Percentiles rank a stretch among this genome's conserved stretches.
These are phyloP conservation scores for Erythrophleum fordii DNA, from an alignment of 306 rosid genomes.

Conservation along the genomic window DNA sequence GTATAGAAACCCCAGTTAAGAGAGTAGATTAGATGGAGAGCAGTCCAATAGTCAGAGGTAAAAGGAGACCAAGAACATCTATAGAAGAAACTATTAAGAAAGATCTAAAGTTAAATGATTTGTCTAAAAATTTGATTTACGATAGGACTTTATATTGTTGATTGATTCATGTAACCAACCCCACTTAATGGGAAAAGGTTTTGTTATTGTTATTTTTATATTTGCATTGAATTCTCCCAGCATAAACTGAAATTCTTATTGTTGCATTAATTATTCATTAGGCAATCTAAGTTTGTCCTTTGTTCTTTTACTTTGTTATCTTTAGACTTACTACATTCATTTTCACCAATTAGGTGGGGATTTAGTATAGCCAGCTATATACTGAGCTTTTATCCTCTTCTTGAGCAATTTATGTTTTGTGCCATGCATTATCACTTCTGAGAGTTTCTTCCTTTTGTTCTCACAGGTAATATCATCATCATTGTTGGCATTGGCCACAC, in stretches of 20 bases:
- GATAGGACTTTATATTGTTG: too few species aligned
- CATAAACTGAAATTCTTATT: conserved; percentile 20
- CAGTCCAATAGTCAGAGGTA: too few species aligned
- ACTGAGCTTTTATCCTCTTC: conserved; percentile 14
- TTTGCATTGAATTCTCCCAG: conserved; percentile 19
- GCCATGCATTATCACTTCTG: conserved; percentile 25
- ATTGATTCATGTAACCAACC: too few species aligned
- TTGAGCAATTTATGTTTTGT: conserved; percentile 23
- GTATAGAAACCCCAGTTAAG: too few species aligned
- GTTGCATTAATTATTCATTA: neutral
- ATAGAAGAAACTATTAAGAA: too few species aligned
- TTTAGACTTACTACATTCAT: neutral
- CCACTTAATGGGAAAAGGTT: too few species aligned
- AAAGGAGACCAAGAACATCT: too few species aligned
- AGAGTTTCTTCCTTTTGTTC: conserved; percentile 39
- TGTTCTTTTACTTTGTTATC: neutral
- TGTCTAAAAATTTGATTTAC: too few species aligned
- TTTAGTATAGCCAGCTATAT: conserved; percentile 9
- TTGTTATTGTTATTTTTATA: too few species aligned
- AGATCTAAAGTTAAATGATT: too few species aligned
- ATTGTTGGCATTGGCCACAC: conserved; percentile 85
- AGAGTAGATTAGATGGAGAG: too few species aligned
- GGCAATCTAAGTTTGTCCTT: neutral
- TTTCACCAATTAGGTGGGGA: neutral
- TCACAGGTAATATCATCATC: conserved; percentile 89